These are phyloP conservation scores for Taphrina populina DNA, from an alignment of 1,139 yeast genomes.

Conservation along the genomic window DNA sequence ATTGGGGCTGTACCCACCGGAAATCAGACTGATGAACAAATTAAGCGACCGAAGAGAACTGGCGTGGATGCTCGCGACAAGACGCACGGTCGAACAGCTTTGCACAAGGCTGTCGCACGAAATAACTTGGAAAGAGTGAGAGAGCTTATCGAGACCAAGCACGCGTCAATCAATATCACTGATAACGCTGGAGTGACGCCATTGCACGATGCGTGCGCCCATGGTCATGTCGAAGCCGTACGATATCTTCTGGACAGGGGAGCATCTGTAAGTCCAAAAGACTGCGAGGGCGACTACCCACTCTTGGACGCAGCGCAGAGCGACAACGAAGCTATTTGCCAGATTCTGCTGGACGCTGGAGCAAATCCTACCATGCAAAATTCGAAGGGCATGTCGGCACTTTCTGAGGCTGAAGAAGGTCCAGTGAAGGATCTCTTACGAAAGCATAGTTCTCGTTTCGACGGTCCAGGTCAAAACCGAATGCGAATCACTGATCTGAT, in stretches of 20 bases:
- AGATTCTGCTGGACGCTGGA: constrained; percentile 25
- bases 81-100: constrained; percentile 27
- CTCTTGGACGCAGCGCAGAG: constrained; percentile 29
- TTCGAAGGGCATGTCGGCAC: constrained; percentile 26
- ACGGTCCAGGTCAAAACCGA: constrained; percentile 29
- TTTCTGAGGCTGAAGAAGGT: constrained; percentile 30
- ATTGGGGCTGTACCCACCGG: neutral
- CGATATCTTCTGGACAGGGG: constrained; percentile 6
- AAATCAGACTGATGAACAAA: neutral
- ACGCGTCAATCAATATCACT: constrained; percentile 14
- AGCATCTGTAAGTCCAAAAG: constrained; percentile 18
- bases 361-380: constrained; percentile 29
- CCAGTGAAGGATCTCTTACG: constrained; percentile 26
- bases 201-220: constrained; percentile 24
- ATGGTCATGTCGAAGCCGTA: constrained; percentile 9
- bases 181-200: constrained; percentile 32
- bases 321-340: constrained; percentile 15
- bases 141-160: constrained; percentile 7
- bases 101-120: constrained; percentile 19
- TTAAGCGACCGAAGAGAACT: neutral
- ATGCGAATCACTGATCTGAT: constrained; percentile 26
- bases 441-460: constrained; percentile 10
- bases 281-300: constrained; percentile 32
- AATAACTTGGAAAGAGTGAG: constrained; percentile 17
- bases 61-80: constrained; percentile 20